Evolutionary conservation across 225 moss, liverwort and hornwort genomes (phyloP), one percentile per base, ranked within the genome.

Genomic region (Pseudoscleropodium purum): DNA sequence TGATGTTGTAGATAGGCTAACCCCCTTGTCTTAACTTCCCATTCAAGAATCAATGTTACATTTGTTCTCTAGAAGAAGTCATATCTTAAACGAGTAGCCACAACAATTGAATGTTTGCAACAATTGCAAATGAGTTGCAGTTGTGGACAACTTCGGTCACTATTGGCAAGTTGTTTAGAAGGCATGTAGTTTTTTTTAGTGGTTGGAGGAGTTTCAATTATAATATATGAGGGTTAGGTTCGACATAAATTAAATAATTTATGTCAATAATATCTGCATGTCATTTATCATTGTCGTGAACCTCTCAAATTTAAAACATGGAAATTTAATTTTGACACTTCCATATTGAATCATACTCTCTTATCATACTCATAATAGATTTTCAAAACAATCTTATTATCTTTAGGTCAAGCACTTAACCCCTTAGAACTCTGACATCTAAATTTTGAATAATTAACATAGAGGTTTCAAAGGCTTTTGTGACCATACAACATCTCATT

Each of bases 221-320:
- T 5, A 0, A 33, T 76, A 33, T 2, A 0, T 4, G 0, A 76
- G 7, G 4, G 13, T 51, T 7, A 51, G 0, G 5, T 13, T 51
- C 0, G 0, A 51, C 13, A 51, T 5, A 76, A 51, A 21, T 51
- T 51, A 51, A 5, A 51, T 20, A 9, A 5, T 34, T 24, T 23
- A 54, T 7, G 2, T 13, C 4, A 20, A 23, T 21, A 23, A 51
- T 2, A 33, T 13, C 2, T 10, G 47, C 21, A 36, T 23, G 8
- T 23, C 20, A 23, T 36, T 2, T 23, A 3, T 52, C 1, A 36
- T 77, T 77, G 34, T 52, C 8, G 24, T 77, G 0, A 23, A 77
- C 52, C 52, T 52, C 23, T 13, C 34, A 76, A 76, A 34, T 51
- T 76, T 33, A n/a, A 7, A 13, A 33, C 0, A 1, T 2, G 11